These are phyloP conservation scores for Aspergillus ochraceus DNA, from an alignment of 2,329 filamentous ascomycete genomes.

Conservation along the genomic window DNA sequence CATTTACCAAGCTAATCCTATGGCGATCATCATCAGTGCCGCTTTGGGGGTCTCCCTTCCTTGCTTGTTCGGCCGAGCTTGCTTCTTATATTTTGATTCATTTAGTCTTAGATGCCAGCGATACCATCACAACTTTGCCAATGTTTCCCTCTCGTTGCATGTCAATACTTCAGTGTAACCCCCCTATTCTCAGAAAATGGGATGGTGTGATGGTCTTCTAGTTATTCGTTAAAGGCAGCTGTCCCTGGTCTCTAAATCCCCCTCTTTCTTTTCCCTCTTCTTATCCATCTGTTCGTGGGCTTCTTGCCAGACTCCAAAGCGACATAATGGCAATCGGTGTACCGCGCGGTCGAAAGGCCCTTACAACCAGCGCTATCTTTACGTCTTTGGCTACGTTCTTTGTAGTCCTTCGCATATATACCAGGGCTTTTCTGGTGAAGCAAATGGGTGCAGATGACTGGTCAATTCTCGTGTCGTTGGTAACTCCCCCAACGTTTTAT, in stretches of 20 bases:
- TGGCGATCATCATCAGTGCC: not conserved
- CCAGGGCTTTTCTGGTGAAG: constrained; percentile 33
- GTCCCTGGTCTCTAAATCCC: too few relatives aligned
- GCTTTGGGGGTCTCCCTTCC: too few relatives aligned
- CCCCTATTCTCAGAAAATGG: too few relatives aligned
- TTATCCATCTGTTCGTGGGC: not conserved
- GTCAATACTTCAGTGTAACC: too few relatives aligned
- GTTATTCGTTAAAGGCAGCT: too few relatives aligned
- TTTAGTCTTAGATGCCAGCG: not conserved
- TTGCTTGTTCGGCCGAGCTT: not conserved
- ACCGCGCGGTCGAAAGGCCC: constrained; percentile 26
- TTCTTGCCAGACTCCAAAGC: not conserved
- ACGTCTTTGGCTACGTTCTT: constrained; percentile 33
- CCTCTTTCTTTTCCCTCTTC: not conserved
- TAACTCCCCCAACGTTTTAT: constrained; percentile 11
- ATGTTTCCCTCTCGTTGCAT: too few relatives aligned
- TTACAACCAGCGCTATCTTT: constrained; percentile 31
- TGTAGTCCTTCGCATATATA: constrained; percentile 43
- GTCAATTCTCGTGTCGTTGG: constrained; percentile 36
- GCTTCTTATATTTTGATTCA: not conserved
- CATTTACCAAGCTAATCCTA: not conserved
- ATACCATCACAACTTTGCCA: not conserved
- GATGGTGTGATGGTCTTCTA: too few relatives aligned
- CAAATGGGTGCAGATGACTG: constrained; percentile 40
- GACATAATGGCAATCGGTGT: constrained; percentile 27